Base-by-base conservation (phyloP, 2,329 filamentous ascomycete genomes). In the Botrytis tulipae region DNA sequence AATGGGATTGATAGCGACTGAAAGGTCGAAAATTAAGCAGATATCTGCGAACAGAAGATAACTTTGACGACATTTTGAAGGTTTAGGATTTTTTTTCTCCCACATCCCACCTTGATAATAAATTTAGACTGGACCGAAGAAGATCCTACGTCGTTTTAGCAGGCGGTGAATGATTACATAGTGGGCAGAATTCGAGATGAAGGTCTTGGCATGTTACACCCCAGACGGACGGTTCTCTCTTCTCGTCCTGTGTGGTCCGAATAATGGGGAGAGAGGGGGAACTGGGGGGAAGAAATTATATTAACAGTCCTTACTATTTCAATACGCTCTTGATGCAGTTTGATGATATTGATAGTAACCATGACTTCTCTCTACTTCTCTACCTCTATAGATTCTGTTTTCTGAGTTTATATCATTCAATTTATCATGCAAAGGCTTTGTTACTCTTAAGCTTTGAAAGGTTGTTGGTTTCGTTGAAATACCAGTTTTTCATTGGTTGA, bases 31-130 rank as follows among this genome's bases (percentile, higher is more conserved):
- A 44, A 37, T 46, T 9, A 18, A 37, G 62, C 61, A 59, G 70
- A 68, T 46, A 46, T 37, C 61, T 67, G 62, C 70, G n/a, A n/a
- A 51, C 20, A 29, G 48, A 44, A 54, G 59, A 67, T 68, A 37
- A 68, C n/a, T 46, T 59, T 32, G 35, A 72, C 37, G 48, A 72
- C 70, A 72, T 72, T 68, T 60, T 72, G 62, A 72, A 67, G 65
- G 70, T 68, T 72, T 72, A 62, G 65, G 70, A n/a, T 46, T 59
- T 67, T 72, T 72, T 72, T 66, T 57, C 29, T 29, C 20, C 6
- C 20, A 29, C 48, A 72, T 72, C 70, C 70, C 70, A 68, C 62
- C 48, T 60, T 37, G 60, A 72, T 48, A 40, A n/a, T 37, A 22
- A 54, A 40, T 37, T 51, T n/a, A 22, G 65, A 54, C 65, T 48